Conservation (phyloP, 257 asterid genomes). For the Solanum chilense region DNA sequence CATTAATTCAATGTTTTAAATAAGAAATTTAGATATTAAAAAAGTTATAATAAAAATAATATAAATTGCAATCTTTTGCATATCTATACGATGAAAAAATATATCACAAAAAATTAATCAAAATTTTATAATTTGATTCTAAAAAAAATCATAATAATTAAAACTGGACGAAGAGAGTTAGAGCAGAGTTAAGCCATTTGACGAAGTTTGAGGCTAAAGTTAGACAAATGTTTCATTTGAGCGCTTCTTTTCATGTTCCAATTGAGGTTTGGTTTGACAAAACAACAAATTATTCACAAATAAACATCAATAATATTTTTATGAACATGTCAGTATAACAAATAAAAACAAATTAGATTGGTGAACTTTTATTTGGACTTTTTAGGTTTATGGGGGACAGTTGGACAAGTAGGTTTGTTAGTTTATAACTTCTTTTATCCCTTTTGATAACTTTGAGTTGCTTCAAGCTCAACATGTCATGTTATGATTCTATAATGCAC, state of each 20-base stretch:
- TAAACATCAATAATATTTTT: not conserved
- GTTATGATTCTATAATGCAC: not conserved
- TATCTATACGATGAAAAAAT: no score
- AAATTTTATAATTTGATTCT: no score
- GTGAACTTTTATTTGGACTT: not conserved
- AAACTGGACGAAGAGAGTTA: no score
- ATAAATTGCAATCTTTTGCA: no score
- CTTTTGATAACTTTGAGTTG: not conserved
- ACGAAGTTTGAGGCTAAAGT: not conserved
- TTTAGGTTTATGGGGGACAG: not conserved
- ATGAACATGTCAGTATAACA: not conserved
- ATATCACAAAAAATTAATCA: no score
- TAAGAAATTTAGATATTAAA: no score
- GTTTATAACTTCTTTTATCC: not conserved
- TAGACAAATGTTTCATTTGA: not conserved
- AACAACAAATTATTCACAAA: not conserved
- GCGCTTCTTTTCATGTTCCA: not conserved
- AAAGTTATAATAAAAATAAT: no score
- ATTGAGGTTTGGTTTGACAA: not conserved
- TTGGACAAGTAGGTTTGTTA: not conserved
- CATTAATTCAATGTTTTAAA: no score
- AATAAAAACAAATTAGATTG: not conserved
- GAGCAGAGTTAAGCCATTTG: not conserved
- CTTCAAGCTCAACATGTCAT: not conserved
- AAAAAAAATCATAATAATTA: no score